Base-by-base conservation (phyloP, 2,329 filamentous ascomycete genomes). In the Colletotrichum trifolii region DNA sequence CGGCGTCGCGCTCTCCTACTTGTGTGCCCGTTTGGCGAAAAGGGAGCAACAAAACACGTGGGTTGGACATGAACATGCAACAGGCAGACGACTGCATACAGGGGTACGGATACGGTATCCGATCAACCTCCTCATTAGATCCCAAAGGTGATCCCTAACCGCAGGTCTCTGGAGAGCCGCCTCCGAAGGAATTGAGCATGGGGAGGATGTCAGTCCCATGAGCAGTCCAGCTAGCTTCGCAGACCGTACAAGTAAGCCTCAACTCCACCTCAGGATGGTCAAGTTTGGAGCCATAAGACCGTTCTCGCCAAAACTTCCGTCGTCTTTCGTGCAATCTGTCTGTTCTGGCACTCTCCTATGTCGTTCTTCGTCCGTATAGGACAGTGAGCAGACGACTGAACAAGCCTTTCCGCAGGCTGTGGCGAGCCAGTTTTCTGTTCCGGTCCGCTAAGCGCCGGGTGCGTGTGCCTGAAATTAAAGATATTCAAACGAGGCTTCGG, bases 81-180 rank as follows among this genome's bases (percentile, higher is more conserved):
- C 47, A 15, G 33, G 35, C 10, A 10, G 9, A 38, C 34, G 10
- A 47, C 13, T 9, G 4, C 25, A 25, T 25, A 25, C 36, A 12
- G n/a, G 34, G 47, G 36, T 33, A 34, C 34, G 47, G 47, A 17
- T 38, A 12, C 17, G 12, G 17, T n/a, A 33, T 8, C 15, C 33
- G 47, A 36, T 36, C 47, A 38, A 38, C 6, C n/a, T 50, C 47
- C 47, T 50, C 47, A 50, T n/a, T 50, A 33, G 11, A 34, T 35
- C 15, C 38, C 10, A 35, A 1, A 50, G 47, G 11, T 5, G 47
- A 50, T 8, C 34, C 13, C 12, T 33, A 50, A n/a, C 33, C 47
- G 9, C 47, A 11, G 47, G 9, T 6, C 34, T 34, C 17, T 36
- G 11, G 12, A n/a, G 17, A 38, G 17, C 17, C 17, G 17, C 17